Evolutionary conservation across 306 rosid genomes (phyloP).

Genomic region (Citrullus colocynthis): DNA sequence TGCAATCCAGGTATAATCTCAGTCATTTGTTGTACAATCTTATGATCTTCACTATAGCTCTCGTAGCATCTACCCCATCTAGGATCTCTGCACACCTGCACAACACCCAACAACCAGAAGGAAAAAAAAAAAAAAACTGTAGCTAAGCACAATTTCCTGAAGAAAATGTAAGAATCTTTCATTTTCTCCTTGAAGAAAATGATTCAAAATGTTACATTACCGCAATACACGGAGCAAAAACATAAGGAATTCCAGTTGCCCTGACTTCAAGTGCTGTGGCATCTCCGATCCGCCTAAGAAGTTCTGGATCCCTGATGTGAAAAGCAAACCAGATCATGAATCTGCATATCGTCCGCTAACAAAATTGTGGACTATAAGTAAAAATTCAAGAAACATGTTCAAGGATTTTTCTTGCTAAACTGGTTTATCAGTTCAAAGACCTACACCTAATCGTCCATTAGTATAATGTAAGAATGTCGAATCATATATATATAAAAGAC

Average conservation of each 20-base stretch:
- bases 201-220: slow-evolving; percentile 24
- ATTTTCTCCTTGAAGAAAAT: background rate
- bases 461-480: background rate
- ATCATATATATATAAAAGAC: background rate
- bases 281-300: slow-evolving; percentile 75
- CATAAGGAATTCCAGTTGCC: slow-evolving; percentile 92
- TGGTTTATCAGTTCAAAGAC: background rate
- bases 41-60: slow-evolving; percentile 86
- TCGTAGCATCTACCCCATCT: slow-evolving; percentile 99
- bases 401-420: background rate
- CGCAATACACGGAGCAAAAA: slow-evolving; percentile 94
- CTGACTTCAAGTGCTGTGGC: slow-evolving; percentile 99
- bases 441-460: background rate
- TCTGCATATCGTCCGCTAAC: background rate
- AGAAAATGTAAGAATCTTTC: background rate
- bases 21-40: slow-evolving; percentile 68
- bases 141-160: background rate
- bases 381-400: background rate
- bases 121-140: background rate
- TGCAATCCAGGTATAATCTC: slow-evolving; percentile 95
- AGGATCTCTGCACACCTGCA: slow-evolving; percentile 94
- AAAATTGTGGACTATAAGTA: background rate
- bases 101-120: background rate
- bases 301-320: slow-evolving; percentile 60
- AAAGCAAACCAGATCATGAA: background rate